Conservation (phyloP, 2,329 filamentous ascomycete species). For the Drechmeria coniospora region DNA sequence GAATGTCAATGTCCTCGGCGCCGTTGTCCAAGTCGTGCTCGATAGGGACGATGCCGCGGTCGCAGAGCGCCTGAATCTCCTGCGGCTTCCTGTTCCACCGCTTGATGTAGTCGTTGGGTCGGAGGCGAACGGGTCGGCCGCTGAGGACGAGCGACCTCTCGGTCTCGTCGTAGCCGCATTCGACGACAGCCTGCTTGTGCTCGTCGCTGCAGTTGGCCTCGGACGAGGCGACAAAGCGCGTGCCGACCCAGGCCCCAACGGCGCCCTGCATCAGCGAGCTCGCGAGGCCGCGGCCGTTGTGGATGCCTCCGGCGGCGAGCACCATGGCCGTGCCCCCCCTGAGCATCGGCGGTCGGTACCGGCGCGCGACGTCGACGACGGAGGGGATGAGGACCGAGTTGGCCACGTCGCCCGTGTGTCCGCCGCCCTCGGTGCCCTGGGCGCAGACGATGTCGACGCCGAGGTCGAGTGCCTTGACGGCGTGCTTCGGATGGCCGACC, state of each 20-base stretch:
- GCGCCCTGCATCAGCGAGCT: conserved; percentile 78
- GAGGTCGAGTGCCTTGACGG: conserved; percentile 69
- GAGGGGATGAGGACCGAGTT: conserved; percentile 77
- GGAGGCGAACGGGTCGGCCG: conserved; percentile 66
- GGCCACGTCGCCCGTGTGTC: conserved; percentile 79
- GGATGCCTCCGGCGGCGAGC: conserved; percentile 78
- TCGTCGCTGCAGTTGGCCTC: conserved; percentile 69
- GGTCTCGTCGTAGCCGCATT: conserved; percentile 66
- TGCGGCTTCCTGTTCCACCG: conserved; percentile 65
- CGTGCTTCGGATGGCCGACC: conserved; percentile 87
- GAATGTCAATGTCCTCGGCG: conserved; percentile 60
- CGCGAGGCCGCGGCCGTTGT: conserved; percentile 67
- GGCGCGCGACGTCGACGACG: conserved; percentile 67
- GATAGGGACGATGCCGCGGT: conserved; percentile 64
- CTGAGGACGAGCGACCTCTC: conserved; percentile 68
- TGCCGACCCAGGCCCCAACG: conserved; percentile 84
- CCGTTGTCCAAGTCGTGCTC: conserved; percentile 71
- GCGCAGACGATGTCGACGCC: conserved; percentile 87
- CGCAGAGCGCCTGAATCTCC: conserved; percentile 61
- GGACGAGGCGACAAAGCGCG: conserved; percentile 68
- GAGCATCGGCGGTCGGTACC: conserved; percentile 54
- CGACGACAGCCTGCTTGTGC: conserved; percentile 75
- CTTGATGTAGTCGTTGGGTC: conserved; percentile 69
- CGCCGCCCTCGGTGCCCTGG: conserved; percentile 86
- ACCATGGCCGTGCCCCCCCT: conserved; percentile 60